Base-by-base conservation (phyloP, 306 rosid species). In the Cucumis cinereus region DNA sequence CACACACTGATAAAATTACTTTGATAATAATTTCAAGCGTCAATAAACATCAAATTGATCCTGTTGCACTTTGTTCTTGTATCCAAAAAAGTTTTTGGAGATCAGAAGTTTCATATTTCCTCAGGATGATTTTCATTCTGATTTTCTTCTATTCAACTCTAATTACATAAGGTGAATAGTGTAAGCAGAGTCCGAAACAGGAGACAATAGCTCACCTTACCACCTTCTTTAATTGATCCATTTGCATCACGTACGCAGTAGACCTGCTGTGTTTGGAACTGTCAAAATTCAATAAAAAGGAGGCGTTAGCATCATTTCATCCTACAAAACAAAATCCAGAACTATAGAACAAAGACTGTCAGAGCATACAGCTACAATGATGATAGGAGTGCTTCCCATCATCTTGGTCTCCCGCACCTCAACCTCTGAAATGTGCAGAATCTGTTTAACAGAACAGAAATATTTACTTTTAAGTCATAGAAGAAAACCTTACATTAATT, bases 261-360 rank as follows among this genome's bases (percentile, higher is more conserved):
- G 74, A 89, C 87, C 88, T 94, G 99, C 82, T 94, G 99, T 41
- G 99, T 92, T 85, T 82, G 90, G 76, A 94, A 94, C 99, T 94
- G 92, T 52, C 80, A 60, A 81, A 80, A 52, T 62, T 71, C 38
- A 80, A 81, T 23, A 47, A 59, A 59, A 67, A 67, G 9, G 73
- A 50, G 77, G 23, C 23, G 33, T 52, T 45, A 68, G 76, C 58
- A 83, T 73, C 75, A 50, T 71, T 66, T 24, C 54, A 38, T 62
- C 79, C 76, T 53, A 59, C 77, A 54, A 38, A 16, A n/a, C 57
- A 66, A 58, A 45, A 30, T 40, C 54, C 69, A 77, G 17, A 56
- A 77, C 56, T 36, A 56, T 56, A 68, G 52, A 67, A 49, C 36
- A 71, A 76, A 45, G 75, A 47, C 35, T 47, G 17, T 36, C 35